Conservation (phyloP, 768 basidiomycete genomes). For the Agrocybe pediades region DNA sequence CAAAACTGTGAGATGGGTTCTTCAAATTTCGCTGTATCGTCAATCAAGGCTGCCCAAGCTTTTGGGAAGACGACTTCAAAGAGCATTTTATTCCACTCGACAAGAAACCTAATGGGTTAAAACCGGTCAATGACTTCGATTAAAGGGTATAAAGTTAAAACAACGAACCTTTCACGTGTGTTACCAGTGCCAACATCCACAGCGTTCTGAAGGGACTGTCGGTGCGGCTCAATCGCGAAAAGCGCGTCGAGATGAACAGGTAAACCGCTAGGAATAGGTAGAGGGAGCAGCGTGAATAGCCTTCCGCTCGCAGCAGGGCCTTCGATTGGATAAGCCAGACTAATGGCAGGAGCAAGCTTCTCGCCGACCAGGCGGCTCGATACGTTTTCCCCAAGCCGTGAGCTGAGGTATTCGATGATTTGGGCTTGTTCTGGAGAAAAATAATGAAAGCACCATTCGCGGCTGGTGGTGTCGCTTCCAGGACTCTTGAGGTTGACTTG, state of each 20-base stretch:
- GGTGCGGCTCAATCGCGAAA: slow-evolving; percentile 44
- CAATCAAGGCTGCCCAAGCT: slow-evolving; percentile 38
- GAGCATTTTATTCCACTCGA: slow-evolving; percentile 49
- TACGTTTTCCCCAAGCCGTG: slow-evolving; percentile 29
- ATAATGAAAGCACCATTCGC: slow-evolving; percentile 31
- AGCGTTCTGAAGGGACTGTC: slow-evolving; percentile 45
- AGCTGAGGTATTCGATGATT: slow-evolving; percentile 18
- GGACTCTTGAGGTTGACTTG: not conserved
- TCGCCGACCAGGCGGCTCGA: slow-evolving; percentile 29
- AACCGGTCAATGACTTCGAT: not conserved
- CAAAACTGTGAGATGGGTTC: slow-evolving; percentile 2
- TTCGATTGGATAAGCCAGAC: slow-evolving; percentile 33
- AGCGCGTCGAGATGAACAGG: slow-evolving; percentile 45
- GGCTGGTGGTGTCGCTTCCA: not conserved
- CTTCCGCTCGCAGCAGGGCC: slow-evolving; percentile 27
- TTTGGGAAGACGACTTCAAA: slow-evolving; percentile 43
- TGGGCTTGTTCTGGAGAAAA: slow-evolving; percentile 23
- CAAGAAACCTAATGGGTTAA: slow-evolving; percentile 32
- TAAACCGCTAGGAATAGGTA: slow-evolving; percentile 42
- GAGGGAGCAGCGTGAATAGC: slow-evolving; percentile 48
- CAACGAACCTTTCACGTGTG: slow-evolving; percentile 39
- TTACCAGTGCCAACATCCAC: slow-evolving; percentile 38
- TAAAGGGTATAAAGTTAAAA: slow-evolving; percentile 2
- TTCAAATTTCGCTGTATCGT: slow-evolving; percentile 20
- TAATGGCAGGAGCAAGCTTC: slow-evolving; percentile 39